These are phyloP conservation scores for Cytidiella melzeri DNA, from an alignment of 768 basidiomycete species.

Conservation along the genomic window DNA sequence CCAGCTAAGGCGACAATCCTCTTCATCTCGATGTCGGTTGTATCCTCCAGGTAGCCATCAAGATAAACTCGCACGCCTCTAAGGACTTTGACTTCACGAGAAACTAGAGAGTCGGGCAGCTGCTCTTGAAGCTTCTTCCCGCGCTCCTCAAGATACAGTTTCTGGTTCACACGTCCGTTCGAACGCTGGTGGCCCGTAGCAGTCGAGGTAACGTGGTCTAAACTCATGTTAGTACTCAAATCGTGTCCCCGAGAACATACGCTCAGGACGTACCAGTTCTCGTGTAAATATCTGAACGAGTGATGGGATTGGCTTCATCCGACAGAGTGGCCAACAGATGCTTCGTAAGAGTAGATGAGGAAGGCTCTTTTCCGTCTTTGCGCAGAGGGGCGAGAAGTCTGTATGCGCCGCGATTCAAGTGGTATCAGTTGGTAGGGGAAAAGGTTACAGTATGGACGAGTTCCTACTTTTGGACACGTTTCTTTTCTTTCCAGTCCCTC, in stretches of 20 bases:
- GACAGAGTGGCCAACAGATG: slow-evolving; percentile 56
- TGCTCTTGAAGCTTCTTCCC: slow-evolving; percentile 24
- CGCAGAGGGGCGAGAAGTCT: slow-evolving; percentile 28
- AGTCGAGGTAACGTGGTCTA: slow-evolving; percentile 56
- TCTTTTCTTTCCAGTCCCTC: slow-evolving; percentile 24
- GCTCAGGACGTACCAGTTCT: slow-evolving; percentile 45
- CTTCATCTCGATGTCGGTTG: slow-evolving; percentile 80
- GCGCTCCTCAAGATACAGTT: slow-evolving; percentile 18
- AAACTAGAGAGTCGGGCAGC: slow-evolving; percentile 12
- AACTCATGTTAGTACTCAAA: not conserved
- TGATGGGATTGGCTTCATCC: slow-evolving; percentile 71
- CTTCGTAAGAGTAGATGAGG: slow-evolving; percentile 44
- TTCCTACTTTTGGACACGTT: slow-evolving; percentile 17
- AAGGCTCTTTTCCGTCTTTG: slow-evolving; percentile 29
- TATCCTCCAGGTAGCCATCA: slow-evolving; percentile 60
- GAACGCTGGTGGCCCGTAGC: slow-evolving; percentile 38
- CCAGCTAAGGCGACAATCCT: slow-evolving; percentile 59
- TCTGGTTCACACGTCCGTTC: slow-evolving; percentile 20
- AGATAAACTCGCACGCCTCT: slow-evolving; percentile 56
- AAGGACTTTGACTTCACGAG: slow-evolving; percentile 15
- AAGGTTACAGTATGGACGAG: too few species aligned
- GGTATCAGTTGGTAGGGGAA: not conserved
- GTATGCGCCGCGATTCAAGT: not conserved
- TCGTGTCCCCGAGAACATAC: not conserved
- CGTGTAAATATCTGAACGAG: slow-evolving; percentile 58